Evolutionary conservation across 2,329 filamentous ascomycete species (phyloP), one percentile per base, ranked within the genome.

Genomic region (Penicillium hesseltinei): DNA sequence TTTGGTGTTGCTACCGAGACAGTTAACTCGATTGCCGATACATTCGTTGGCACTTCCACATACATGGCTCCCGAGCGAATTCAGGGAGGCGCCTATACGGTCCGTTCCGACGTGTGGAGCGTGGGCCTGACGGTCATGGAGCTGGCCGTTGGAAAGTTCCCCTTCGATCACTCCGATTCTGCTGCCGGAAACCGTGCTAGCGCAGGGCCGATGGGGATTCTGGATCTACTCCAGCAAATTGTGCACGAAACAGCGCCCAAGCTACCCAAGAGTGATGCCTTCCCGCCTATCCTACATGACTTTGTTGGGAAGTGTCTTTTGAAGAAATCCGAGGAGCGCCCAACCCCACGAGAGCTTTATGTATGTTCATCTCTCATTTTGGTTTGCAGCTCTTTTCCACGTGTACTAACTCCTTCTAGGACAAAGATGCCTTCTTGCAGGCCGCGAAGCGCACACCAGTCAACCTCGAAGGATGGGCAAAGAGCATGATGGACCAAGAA

Each of bases 1-100:
- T 99, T 99, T 73, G 94, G 94, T 67, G 94, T 99, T n/a, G 97
- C 93, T 5, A 94, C 92, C 65, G 94, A 99, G 76, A 85, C 97
- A 17, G 92, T 97, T 73, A 97, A 97, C 78, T 97, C 94, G 5
- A 92, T 99, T 64, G 94, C 94, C 51, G 93, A 97, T 72, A 99
- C 94, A 0, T 99, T 99, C 69, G 94, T 99, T 36, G 94, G 94
- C 52, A 99, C 94, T 2, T 97, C 94, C 38, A 99, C 94, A 55
- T 99, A 99, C 80, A 99, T 99, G 94, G 94, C 94, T 0, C 94
- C 94, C 0, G 94, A 99, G 79, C 87, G 94, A 74, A 99, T 99
- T 66, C 92, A 97, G 74, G 94, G 94, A 61, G 92, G 94, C 62
- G 92, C 91, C 68, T 99, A 99, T 77, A 96, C 93, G 0, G 93